Conservation (phyloP, 257 asterid species). For the Scutellaria minor region DNA sequence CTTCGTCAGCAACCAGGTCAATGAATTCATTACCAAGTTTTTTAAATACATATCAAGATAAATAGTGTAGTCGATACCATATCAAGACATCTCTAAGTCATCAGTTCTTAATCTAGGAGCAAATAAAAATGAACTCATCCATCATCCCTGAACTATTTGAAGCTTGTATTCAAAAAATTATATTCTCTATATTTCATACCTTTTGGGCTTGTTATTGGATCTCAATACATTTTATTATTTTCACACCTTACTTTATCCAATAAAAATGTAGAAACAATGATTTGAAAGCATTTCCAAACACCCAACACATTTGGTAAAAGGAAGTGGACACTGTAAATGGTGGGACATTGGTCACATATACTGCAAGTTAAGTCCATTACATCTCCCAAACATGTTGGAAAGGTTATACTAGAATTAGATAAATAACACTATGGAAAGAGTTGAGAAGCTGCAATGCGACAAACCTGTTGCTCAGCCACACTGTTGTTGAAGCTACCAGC, state of each 20-base stretch:
- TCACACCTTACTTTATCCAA: slow-evolving; percentile 4
- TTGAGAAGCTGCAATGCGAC: slow-evolving; percentile 33
- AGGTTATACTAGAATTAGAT: slow-evolving; percentile 1
- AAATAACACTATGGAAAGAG: slow-evolving; percentile 25
- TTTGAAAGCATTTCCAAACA: slow-evolving; percentile 27
- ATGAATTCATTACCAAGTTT: slow-evolving; percentile 1
- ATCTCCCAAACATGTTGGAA: not conserved
- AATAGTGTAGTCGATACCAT: slow-evolving; percentile 1
- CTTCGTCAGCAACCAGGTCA: slow-evolving; percentile 4
- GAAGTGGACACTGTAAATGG: slow-evolving; percentile 4
- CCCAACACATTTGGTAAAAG: slow-evolving; percentile 27
- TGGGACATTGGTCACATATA: slow-evolving; percentile 16
- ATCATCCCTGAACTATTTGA: not conserved
- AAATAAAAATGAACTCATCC: slow-evolving; percentile 9
- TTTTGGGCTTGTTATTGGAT: not conserved
- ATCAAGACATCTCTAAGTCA: not conserved
- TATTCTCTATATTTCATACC: no score
- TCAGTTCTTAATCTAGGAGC: not conserved
- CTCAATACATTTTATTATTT: not conserved
- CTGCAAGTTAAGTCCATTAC: slow-evolving; percentile 1
- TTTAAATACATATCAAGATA: not conserved
- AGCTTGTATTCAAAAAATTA: slow-evolving; percentile 9
- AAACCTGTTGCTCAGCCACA: slow-evolving; percentile 95
- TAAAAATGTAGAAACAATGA: slow-evolving; percentile 2
- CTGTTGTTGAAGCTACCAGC: slow-evolving; percentile 98